Conservation (phyloP, 345 rosid genomes). For the Lepidium aucheri region DNA sequence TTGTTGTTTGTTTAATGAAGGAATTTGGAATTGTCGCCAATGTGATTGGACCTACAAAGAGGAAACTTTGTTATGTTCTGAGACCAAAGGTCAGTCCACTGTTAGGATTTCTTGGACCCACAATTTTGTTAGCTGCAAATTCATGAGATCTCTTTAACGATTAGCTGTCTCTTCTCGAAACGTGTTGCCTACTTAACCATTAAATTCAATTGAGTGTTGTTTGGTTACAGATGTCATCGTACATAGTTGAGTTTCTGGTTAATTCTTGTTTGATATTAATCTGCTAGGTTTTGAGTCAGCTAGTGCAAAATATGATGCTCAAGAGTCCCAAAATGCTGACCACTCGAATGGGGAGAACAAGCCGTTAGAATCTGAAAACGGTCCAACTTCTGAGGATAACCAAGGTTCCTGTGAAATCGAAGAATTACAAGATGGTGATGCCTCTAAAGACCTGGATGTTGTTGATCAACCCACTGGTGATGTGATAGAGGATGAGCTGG, state of each 20-base stretch:
- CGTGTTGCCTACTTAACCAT: not conserved
- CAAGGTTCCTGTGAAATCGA: constrained; percentile 19
- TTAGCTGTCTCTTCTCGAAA: not conserved
- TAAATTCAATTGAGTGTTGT: not conserved
- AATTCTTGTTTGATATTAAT: constrained; percentile 7
- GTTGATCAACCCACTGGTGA: constrained; percentile 20
- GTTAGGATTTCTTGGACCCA: constrained; percentile 6
- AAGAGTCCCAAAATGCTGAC: constrained; percentile 12
- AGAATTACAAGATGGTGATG: constrained; percentile 12
- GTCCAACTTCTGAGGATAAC: constrained; percentile 11
- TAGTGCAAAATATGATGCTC: constrained; percentile 22
- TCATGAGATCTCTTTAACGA: not conserved
- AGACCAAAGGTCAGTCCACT: constrained; percentile 31
- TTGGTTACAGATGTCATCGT: constrained; percentile 2
- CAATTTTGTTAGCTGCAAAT: not conserved
- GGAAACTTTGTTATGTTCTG: constrained; percentile 27
- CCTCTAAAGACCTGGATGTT: not conserved
- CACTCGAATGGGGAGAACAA: not conserved
- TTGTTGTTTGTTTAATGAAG: constrained; percentile 22
- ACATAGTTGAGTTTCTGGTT: constrained; percentile 3
- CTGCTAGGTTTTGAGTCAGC: constrained; percentile 34
- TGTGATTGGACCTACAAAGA: constrained; percentile 32
- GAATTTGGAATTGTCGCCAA: constrained; percentile 34
- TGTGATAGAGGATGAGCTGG: constrained; percentile 44
- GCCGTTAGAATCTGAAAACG: constrained; percentile 16